Evolutionary conservation across 768 basidiomycete species (phyloP).

Genomic region (Sporobolomyces pararoseus): DNA sequence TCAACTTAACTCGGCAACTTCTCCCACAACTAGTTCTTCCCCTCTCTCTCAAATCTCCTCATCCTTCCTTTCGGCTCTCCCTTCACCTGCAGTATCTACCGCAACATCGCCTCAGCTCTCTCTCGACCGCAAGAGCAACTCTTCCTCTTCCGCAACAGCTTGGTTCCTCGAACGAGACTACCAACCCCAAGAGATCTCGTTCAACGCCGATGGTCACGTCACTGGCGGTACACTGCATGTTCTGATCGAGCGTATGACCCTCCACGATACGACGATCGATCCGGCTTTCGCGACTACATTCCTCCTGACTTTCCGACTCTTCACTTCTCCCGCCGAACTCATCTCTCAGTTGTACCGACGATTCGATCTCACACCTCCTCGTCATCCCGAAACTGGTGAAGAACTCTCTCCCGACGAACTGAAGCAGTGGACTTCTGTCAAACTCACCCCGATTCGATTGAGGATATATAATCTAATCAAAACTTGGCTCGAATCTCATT

Average conservation of each 20-base stretch:
- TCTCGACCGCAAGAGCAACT: background rate
- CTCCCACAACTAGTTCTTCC: conserved; percentile 4
- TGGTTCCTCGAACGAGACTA: conserved; percentile 58
- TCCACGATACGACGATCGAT: conserved; percentile 86
- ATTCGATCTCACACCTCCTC: conserved; percentile 68
- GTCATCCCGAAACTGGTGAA: conserved; percentile 51
- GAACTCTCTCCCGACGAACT: conserved; percentile 59
- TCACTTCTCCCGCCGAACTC: conserved; percentile 72
- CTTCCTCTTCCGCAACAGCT: background rate
- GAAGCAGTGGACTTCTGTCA: conserved; percentile 75
- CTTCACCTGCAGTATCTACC: background rate
- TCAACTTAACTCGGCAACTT: background rate
- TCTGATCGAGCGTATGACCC: conserved; percentile 95
- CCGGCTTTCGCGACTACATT: conserved; percentile 81
- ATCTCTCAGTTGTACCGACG: conserved; percentile 72
- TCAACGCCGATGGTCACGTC: conserved; percentile 82
- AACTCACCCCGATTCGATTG: conserved; percentile 82
- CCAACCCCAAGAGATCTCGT: conserved; percentile 74
- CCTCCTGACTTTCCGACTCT: conserved; percentile 91
- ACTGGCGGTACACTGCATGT: conserved; percentile 84
- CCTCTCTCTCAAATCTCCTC: conserved; percentile 17
- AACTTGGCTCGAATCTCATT: conserved; percentile 86
- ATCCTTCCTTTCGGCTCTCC: background rate
- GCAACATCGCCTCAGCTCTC: background rate
- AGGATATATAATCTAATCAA: conserved; percentile 91